Base-by-base conservation (phyloP, 441 rosid species). In the Dalechampia spathulata region DNA sequence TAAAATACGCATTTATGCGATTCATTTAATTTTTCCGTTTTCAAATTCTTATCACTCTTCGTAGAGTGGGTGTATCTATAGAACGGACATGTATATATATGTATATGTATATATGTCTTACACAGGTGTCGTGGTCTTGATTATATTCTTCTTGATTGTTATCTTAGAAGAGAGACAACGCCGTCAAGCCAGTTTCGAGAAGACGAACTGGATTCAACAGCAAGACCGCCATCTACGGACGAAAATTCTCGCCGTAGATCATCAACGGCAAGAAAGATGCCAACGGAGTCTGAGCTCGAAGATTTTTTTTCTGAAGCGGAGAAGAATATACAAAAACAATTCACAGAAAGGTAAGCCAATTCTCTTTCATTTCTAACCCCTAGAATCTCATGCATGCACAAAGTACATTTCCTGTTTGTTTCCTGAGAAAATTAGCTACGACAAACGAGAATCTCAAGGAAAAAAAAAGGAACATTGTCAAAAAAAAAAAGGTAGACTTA, bases 301-400 rank as follows among this genome's bases (percentile, higher is more conserved):
- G 81, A 81, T 5, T 87, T 90, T 72, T 90, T 90, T 36, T 45
- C 64, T 0, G 71, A 63, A 39, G 87, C 87, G 4, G 94, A 90
- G 72, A 78, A 78, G 28, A 60, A 68, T 0, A 43, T 75, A 7
- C 74, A 69, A 6, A 64, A 79, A 52, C 71, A 68, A 52, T 82
- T 80, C 57, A 55, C 67, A 30, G 76, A 81, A 32, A 84, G 82
- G 97, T 89, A 77, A 77, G 83, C 36, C 36, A 8, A 8, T 30
- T 30, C 8, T 3, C n/a, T n/a, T n/a, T n/a, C n/a, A n/a, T n/a
- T 30, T 30, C 34, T 30, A 4, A 12, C 12, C 12, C 1, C 2
- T 12, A 12, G 14, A 12, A 2, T 38, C 41, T 38, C 45, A 22
- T 27, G 34, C 52, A 45, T 55, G 62, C 68, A 50, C 59, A 51